Percentiles rank a stretch among this genome's conserved stretches.
Conservation (phyloP, 2,329 filamentous ascomycete species). For the Nemania serpens region DNA sequence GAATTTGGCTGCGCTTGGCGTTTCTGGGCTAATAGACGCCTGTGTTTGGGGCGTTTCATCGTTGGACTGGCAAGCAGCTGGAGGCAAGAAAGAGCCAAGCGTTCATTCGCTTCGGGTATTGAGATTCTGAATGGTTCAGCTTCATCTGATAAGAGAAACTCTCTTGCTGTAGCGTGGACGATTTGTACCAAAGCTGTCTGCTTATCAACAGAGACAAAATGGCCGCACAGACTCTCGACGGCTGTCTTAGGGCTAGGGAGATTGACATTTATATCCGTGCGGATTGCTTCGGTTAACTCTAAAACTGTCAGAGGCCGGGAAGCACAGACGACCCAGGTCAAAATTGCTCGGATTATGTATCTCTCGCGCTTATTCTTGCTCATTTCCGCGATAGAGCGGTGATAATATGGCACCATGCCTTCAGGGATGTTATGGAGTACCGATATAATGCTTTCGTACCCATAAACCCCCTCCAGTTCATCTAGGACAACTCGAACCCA, state of each 20-base stretch:
- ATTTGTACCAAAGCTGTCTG: too few relatives aligned
- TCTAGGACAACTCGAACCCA: constrained; percentile 37
- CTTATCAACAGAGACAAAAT: too few relatives aligned
- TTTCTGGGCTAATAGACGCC: too few relatives aligned
- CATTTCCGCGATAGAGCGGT: constrained; percentile 33
- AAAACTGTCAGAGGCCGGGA: constrained; percentile 30
- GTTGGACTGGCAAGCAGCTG: too few relatives aligned
- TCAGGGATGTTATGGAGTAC: constrained; percentile 41
- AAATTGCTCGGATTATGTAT: constrained; percentile 37
- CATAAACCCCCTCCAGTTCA: constrained; percentile 36
- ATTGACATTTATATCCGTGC: too few relatives aligned
- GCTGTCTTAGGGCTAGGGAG: too few relatives aligned
- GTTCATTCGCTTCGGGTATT: constrained; percentile 16
- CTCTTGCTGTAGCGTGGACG: too few relatives aligned
- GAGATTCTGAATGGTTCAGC: too few relatives aligned
- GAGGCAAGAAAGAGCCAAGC: constrained; percentile 19
- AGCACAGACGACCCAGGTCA: constrained; percentile 37
- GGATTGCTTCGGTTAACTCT: constrained; percentile 3
- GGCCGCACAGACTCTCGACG: too few relatives aligned
- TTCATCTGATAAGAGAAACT: too few relatives aligned
- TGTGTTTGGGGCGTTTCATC: too few relatives aligned
- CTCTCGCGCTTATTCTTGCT: constrained; percentile 35
- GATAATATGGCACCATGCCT: constrained; percentile 41
- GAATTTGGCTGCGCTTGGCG: too few relatives aligned
- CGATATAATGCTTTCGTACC: constrained; percentile 33